Evolutionary conservation across 2,329 filamentous ascomycete species (phyloP).

Genomic region (Xylaria sp.): DNA sequence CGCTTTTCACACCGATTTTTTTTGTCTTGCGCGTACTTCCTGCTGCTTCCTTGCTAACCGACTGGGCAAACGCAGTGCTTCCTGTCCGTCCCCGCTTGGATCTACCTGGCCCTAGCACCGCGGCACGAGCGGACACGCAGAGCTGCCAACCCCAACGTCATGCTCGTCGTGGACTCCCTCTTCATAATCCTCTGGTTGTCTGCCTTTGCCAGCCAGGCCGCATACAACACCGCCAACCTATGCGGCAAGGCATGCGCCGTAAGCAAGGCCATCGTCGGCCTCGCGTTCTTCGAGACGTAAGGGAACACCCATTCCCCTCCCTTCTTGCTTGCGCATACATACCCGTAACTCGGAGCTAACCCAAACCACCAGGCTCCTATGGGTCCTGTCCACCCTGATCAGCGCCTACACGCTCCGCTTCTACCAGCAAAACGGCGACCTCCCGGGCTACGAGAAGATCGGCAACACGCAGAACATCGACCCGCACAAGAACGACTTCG

Average conservation of each 20-base stretch:
- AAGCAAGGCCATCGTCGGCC: constrained; percentile 58
- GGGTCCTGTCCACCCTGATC: constrained; percentile 47
- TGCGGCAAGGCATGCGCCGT: constrained; percentile 54
- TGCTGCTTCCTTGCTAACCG: no score
- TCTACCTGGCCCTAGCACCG: constrained; percentile 61
- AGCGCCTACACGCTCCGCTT: constrained; percentile 57
- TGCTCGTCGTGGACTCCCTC: constrained; percentile 53
- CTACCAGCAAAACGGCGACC: constrained; percentile 55
- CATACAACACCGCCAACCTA: constrained; percentile 52
- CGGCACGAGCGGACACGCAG: constrained; percentile 57
- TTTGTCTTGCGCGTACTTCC: not conserved
- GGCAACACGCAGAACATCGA: constrained; percentile 50
- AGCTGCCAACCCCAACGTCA: constrained; percentile 57
- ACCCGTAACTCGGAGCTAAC: constrained; percentile 1
- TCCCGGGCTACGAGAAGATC: constrained; percentile 56
- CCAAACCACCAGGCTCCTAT: constrained; percentile 45
- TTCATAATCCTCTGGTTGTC: constrained; percentile 61
- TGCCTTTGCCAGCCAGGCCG: constrained; percentile 60
- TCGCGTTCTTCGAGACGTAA: constrained; percentile 60
- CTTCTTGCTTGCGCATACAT: not conserved
- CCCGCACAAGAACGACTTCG: constrained; percentile 63
- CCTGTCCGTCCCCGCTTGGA: constrained; percentile 56
- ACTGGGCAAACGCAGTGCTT: constrained; percentile 48
- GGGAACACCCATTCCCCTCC: constrained; percentile 21
- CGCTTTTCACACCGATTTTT: constrained; percentile 4